Evolutionary conservation across 148 eudicot species (phyloP), one percentile per base, ranked within the genome.

Genomic region (Vaccinium vitisidaea): DNA sequence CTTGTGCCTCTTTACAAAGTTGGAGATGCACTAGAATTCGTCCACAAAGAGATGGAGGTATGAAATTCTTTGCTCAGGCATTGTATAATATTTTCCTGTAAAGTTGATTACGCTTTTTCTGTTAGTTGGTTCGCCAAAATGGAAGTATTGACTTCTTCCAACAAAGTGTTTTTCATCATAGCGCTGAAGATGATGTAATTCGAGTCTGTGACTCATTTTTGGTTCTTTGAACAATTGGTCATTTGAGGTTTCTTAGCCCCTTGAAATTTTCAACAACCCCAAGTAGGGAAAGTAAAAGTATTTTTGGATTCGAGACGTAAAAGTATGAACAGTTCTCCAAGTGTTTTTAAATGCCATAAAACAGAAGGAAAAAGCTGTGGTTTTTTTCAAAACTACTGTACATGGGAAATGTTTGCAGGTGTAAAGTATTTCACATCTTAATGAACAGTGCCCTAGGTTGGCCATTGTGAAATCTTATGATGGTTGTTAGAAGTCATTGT

Each of bases 1-100:
- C 98, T 95, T 87, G 95, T 95, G 39, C 98, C 98, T 54, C 93
- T 95, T 79, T 92, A 94, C 93, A 95, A 95, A 93, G 98, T 95
- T 79, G 95, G 97, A 18, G 98, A 94, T 91, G 97, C 97, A 75
- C 93, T 95, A 67, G 98, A 94, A 79, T 95, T 89, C 86, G 95
- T 94, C 56, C 89, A 95, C 87, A 89, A 86, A n/a, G 98, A 95
- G 88, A 95, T 95, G 98, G 97, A 95, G 98, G 98, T 95, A 93
- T 15, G 30, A 73, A 49, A 1, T 80, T 80, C n/a, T 83, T 87
- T 80, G 23, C 55, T 58, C 71, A 12, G 19, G 52, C 69, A 14
- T 18, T 80, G 39, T 69, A 13, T 27, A 4, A 27, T 69, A 50
- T 50, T 50, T 49, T 8, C 12, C 5, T 2, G 30, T 63, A n/a